Base-by-base conservation (phyloP, 768 basidiomycete genomes). In the Pisolithus tinctorius region DNA sequence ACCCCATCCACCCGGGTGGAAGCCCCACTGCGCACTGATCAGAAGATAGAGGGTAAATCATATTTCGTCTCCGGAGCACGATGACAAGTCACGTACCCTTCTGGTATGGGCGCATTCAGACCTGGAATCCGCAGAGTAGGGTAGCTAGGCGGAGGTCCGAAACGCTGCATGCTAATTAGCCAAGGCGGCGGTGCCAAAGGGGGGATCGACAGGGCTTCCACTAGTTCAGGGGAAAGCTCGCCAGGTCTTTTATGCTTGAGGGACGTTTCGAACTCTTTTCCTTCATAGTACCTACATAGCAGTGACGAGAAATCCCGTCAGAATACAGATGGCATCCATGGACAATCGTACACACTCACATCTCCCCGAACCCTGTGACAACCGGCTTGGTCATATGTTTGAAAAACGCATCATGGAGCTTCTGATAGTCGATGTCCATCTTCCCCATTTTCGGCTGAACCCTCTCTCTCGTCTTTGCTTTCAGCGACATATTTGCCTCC, bases 381-480 rank as follows among this genome's bases (percentile, higher is more conserved):
- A 84, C 81, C 3, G 95, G 94, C 68, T 94, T 96, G 2, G 92
- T 95, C 73, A 92, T 90, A 67, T 86, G 96, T 69, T 93, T 93
- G 84, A 99, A 99, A 74, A 99, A 99, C 0, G 96, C 96, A 65
- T 99, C 96, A 65, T 99, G 96, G 11, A 99, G 75, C 65, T 99
- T 99, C 67, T 99, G 96, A 68, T 99, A 99, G 73, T 99, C 96
- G 58, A 99, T 98, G 63, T 98, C 96, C 63, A 98, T 85, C 73
- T 98, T 98, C 56, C 96, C 96, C 95, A 99, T 98, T 77, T 99
- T 99, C 0, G 96, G 96, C 64, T 99, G 96, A 23, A 99, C 96
- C 6, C 96, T 79, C 65, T 99, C 96, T 54, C 96, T 80, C 48
- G 96, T 98, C 75, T 97, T 98, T 27, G 89, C 89, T 68, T 97